A percentile compares a stretch with the other conserved stretches of the same genome.
phyloP scores from a whole-genome alignment of 2,329 filamentous ascomycete species.

The Fusarium nurragi region DNA sequence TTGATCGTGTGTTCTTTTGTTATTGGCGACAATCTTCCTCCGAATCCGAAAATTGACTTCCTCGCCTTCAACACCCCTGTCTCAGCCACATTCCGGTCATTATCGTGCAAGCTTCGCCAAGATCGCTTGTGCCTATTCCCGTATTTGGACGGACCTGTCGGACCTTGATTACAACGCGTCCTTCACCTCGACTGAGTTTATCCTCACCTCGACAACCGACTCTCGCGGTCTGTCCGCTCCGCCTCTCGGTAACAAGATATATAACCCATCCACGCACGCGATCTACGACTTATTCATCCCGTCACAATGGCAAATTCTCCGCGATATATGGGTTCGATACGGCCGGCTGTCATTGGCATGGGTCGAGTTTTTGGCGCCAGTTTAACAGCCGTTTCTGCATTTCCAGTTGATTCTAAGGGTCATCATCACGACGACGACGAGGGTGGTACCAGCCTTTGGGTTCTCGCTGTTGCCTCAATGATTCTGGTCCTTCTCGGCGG shows the following conservation, averaged over 20 bases:
- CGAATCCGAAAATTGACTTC: constrained; percentile 3
- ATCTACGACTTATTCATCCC: neutral
- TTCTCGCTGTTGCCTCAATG: constrained; percentile 82
- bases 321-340: constrained; percentile 54
- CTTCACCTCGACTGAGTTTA: neutral
- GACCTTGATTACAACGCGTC: constrained; percentile 24
- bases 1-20: constrained; percentile 5
- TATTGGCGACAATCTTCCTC: neutral
- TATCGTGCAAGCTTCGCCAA: constrained; percentile 16
- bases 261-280: neutral
- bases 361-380: constrained; percentile 61
- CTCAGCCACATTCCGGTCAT: constrained; percentile 30
- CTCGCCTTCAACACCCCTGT: neutral
- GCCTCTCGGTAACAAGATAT: constrained; percentile 4
- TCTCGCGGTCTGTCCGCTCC: constrained; percentile 4
- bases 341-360: constrained; percentile 62
- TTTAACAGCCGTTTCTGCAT: constrained; percentile 60
- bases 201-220: constrained; percentile 1
- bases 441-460: constrained; percentile 75
- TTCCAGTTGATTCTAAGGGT: constrained; percentile 53
- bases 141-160: neutral
- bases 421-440: constrained; percentile 58
- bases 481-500: constrained; percentile 87
- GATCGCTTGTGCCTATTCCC: constrained; percentile 10
- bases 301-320: constrained; percentile 44